phyloP scores from a whole-genome alignment of 2,329 filamentous ascomycete genomes.

The Rhynchosporium graminicola region DNA sequence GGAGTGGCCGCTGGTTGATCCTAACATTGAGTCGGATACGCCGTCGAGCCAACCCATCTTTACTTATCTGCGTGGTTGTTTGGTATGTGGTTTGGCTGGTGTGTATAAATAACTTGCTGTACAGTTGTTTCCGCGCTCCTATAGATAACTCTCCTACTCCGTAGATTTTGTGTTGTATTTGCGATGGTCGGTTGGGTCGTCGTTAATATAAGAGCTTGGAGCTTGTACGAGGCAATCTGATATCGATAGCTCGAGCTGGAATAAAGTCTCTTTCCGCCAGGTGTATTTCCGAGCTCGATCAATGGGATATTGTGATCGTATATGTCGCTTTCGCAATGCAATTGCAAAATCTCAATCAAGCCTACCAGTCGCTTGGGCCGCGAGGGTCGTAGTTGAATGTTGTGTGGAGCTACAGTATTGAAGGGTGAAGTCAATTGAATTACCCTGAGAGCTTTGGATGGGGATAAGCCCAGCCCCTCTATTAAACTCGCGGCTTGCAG shows the following conservation, averaged over 20 bases:
- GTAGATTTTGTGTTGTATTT: no score
- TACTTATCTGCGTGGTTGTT: conserved; percentile 1
- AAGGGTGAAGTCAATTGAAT: background rate
- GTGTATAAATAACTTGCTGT: no score
- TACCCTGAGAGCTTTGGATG: background rate
- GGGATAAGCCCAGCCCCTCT: conserved; percentile 4
- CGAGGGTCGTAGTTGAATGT: background rate
- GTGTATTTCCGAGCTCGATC: background rate
- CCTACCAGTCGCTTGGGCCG: conserved; percentile 3
- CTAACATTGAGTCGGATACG: conserved; percentile 36
- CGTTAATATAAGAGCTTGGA: no score
- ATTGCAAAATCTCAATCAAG: background rate
- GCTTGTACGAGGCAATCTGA: no score
- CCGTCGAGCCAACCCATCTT: conserved; percentile 51
- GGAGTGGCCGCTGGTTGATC: conserved; percentile 30
- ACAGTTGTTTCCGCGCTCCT: no score
- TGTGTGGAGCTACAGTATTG: background rate
- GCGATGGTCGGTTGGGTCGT: no score
- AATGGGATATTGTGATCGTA: background rate
- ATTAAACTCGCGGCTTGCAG: background rate
- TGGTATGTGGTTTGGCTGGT: no score
- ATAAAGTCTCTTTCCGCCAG: no score
- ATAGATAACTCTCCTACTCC: no score
- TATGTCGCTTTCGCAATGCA: background rate
- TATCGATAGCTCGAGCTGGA: no score